Base-by-base conservation (phyloP, 2,329 filamentous ascomycete species). In the Pseudophaeomoniella oleicola region DNA sequence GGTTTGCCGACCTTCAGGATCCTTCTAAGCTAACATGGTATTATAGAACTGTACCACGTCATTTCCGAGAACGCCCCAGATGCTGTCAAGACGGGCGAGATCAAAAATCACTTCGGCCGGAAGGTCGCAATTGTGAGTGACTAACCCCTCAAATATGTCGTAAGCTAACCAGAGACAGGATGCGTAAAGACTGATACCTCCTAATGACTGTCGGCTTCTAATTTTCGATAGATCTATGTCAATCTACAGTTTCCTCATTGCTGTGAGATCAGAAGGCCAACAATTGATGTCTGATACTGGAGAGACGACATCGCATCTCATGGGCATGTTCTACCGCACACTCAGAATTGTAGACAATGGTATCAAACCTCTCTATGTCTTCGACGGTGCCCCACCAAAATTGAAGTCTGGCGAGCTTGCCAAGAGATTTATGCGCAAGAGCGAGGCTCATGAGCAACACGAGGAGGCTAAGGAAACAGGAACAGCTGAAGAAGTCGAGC, bases 271-370 rank as follows among this genome's bases (percentile, higher is more conserved):
- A 51, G 86, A 94, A 50, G 90, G 90, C 49, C 85, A 98, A 58
- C 86, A 94, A 61, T 78, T 98, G 50, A 96, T 79, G 72, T 92
- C 80, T 59, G 90, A 98, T 52, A 80, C 78, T 36, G 90, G 90
- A 52, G 86, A 96, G 59, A 98, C 90, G 2, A 98, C 90, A 1
- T 98, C 90, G 13, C 90, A 98, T 58, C 67, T 98, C 12, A 96
- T 98, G 87, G 90, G 90, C 53, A 88, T 98, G 78, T 98, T 98
- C 67, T 98, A 98, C 68, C 87, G 90, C 50, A 98, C 90, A 2
- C 71, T 98, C 4, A 86, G 90, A 50, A 96, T 98, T 65, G 84
- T 96, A 52, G 90, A 98, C 62, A 96, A 94, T 51, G 90, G 90
- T 39, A 96, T 98, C 66, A 98, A 98, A 57, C 90, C 90, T 1